Base-by-base conservation (phyloP, 768 basidiomycete species). In the Leccinum barrowsii region DNA sequence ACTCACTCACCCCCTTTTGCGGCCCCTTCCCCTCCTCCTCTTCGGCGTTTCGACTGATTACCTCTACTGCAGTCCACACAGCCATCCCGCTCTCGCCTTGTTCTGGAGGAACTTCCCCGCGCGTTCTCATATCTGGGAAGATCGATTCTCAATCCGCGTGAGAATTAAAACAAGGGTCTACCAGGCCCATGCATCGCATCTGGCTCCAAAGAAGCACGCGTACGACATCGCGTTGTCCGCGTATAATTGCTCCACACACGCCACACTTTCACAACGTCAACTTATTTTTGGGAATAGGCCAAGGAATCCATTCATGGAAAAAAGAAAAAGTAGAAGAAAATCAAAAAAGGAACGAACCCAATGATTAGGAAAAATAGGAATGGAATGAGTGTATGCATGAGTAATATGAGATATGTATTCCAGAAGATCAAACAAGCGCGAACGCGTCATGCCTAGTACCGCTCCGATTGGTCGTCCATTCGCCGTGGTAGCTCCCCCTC, bases 311-410 rank as follows among this genome's bases (percentile, higher is more conserved):
- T 65, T 67, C 64, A 24, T 50, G 32, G 54, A 56, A 46, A 37
- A 17, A 26, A 30, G 8, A 22, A 52, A 30, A 55, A 48, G 35
- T 47, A 48, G 34, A 52, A 22, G 28, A 52, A 60, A 58, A 54
- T 15, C 48, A 37, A 28, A 57, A 15, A 40, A 35, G 3, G 11
- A 40, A 21, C 22, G 28, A 24, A 42, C 26, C 54, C 52, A 44
- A 28, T 28, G 28, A 28, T 28, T 67, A 74, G 55, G 54, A 4
- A 34, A 12, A 44, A 44, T 40, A 40, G 40, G n/a, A 37, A 40
- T 40, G 32, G 6, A 73, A 67, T 58, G 73, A 74, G 55, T 48
- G 67, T 57, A 65, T 63, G 65, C 55, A 54, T 65, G 57, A 55
- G 65, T 63, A 44, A 44, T 44, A 44, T 44, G 42, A 44, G 42